Base-by-base conservation (phyloP, 305 asterid genomes). In the Euphrasia arctica region DNA sequence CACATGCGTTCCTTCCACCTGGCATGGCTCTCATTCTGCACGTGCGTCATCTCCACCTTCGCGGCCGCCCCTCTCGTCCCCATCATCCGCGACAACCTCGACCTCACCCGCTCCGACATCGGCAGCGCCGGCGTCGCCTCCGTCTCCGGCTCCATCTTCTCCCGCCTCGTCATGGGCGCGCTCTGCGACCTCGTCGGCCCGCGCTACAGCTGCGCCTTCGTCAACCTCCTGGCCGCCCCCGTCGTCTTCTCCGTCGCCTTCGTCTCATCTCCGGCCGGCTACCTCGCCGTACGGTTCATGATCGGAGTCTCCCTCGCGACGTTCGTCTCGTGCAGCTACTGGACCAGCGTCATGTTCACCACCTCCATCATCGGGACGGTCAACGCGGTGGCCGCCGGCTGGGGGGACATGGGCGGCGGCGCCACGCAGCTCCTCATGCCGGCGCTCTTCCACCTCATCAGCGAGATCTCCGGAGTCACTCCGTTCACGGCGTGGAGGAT, bases 121-220 rank as follows among this genome's bases (percentile, higher is more conserved):
- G 79, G 79, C 9, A 70, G 66, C 71, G 75, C 78, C 54, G 79
- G 79, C n/a, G 79, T 75, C 0, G 79, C 71, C 62, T 75, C 80
- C 34, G 80, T 76, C 65, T 75, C 79, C 36, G 79, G 79, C 8
- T 62, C 73, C 68, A 75, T 75, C 54, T 58, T 70, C 75, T 75
- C 79, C 70, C 72, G 76, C 54, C 79, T 75, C 12, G 57, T 66
- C 11, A 75, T 75, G 79, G 79, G 75, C 27, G 70, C 45, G 0
- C 14, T 70, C 57, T 75, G 79, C 54, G 79, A 76, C 70, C 67
- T 76, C 9, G 4, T 76, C 12, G 78, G 81, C 7, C 81, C 80
- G 0, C 61, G 78, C 0, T 76, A 76, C 58, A 77, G 77, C 28
- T 76, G 78, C 59, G 74, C 80, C 1, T 36, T 70, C 61, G 64